Conservation (phyloP, 768 basidiomycete species). For the Mycena filopes region DNA sequence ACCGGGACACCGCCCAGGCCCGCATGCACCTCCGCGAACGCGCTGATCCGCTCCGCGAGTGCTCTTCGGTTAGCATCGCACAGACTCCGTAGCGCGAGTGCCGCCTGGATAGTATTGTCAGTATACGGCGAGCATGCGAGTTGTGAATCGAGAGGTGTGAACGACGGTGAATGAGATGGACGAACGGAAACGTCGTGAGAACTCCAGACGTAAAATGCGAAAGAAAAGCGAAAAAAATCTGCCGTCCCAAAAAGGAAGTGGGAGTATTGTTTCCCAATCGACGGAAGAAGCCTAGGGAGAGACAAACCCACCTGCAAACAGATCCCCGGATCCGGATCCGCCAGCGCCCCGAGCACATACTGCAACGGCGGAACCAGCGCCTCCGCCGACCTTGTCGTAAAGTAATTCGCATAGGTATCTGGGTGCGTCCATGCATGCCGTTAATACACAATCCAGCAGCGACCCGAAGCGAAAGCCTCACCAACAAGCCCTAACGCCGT, state of each 20-base stretch:
- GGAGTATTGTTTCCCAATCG: not conserved
- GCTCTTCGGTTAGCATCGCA: conserved; percentile 92
- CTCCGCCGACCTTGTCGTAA: conserved; percentile 22
- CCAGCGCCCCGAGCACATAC: conserved; percentile 29
- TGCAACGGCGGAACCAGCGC: conserved; percentile 19
- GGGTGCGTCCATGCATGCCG: not conserved
- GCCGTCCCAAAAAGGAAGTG: not conserved
- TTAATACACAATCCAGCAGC: not conserved
- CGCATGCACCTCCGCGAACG: conserved; percentile 87
- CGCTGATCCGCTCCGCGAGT: conserved; percentile 83
- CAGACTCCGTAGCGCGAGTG: conserved; percentile 83
- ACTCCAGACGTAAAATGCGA: not conserved
- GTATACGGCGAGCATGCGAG: conserved; percentile 54
- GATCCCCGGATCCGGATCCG: conserved; percentile 18
- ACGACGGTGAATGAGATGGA: too few relatives aligned
- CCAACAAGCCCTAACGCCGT: conserved; percentile 83
- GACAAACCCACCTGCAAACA: conserved; percentile 59
- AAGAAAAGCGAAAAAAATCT: not conserved
- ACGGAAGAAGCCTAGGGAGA: conserved; percentile 61
- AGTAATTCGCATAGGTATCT: conserved; percentile 30
- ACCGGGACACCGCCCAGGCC: conserved; percentile 81
- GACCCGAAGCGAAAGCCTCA: conserved; percentile 44
- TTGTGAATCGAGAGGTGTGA: too few relatives aligned
- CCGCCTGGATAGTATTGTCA: conserved; percentile 72
- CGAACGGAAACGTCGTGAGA: not conserved